Evolutionary conservation across 2,329 filamentous ascomycete genomes (phyloP), one percentile per base, ranked within the genome.

Genomic region (Ophiobolus disseminans): DNA sequence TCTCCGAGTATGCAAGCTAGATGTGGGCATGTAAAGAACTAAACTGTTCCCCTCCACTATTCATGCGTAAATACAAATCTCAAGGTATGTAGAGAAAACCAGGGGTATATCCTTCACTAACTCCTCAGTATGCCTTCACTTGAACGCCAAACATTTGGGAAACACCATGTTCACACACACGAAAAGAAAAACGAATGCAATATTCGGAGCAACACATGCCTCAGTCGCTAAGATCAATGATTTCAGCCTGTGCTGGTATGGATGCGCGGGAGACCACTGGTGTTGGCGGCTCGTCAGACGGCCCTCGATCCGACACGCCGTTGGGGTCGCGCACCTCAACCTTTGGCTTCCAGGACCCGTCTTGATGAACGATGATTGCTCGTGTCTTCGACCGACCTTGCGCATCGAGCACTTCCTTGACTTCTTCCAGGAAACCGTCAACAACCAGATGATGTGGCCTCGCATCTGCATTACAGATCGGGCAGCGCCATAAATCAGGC

Each of bases 401-500:
- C 9, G 68, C 59, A 32, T 77, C 75, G 9, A 95, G 75, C 37
- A 80, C 69, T 1, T 72, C 62, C 11, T 85, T 80, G 0, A 97
- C 84, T 0, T 82, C 73, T 10, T 79, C 66, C 35, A 97, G 77
- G 66, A 91, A 97, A 1, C 82, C 82, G 63, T 97, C 92, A 5
- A 93, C 76, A 2, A 85, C 72, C 1, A 97, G 80, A 51, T 77
- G 82, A 19, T 79, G 77, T 0, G 93, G 94, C 11, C 92, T 82
- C 9, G 89, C 91, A 70, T 97, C 92, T 23, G 75, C 77, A 20
- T 80, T 79, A 70, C 93, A 97, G 22, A 96, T 84, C 0, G 94
- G 94, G 62, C 94, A 99, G 55, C 83, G 87, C 91, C 92, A 97
- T 42, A 84, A 83, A 63, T 94, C 90, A 0, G 83, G 77, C 45